These are phyloP conservation scores for Magnaporthales sp. DNA, from an alignment of 2,329 filamentous ascomycete genomes.

Conservation along the genomic window DNA sequence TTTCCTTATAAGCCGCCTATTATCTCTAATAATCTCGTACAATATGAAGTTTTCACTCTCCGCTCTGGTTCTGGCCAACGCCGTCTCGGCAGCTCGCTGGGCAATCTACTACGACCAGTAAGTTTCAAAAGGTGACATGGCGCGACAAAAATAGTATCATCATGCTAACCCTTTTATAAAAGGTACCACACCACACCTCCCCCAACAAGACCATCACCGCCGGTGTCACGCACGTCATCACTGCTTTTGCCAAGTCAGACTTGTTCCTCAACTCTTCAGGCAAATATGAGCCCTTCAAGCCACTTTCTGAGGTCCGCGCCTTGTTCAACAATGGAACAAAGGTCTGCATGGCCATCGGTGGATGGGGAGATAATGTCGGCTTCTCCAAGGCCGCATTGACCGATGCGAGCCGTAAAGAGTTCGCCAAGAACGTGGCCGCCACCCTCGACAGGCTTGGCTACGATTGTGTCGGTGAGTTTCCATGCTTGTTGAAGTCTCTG, in stretches of 20 bases:
- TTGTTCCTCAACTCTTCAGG: constrained; percentile 36
- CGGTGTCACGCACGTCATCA: constrained; percentile 43
- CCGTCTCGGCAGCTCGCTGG: constrained; percentile 4
- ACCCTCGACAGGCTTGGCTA: constrained; percentile 46
- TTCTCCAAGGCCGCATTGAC: constrained; percentile 42
- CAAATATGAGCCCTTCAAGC: constrained; percentile 43
- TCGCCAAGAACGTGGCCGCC: constrained; percentile 47
- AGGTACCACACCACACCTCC: constrained; percentile 7
- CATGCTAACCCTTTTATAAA: not conserved
- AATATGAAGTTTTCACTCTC: constrained; percentile 1
- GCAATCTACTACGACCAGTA: constrained; percentile 10
- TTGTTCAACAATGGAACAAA: constrained; percentile 45
- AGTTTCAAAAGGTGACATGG: constrained; percentile 4
- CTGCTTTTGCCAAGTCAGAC: constrained; percentile 40
- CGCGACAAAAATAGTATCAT: constrained; percentile 4
- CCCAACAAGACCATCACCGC: constrained; percentile 9
- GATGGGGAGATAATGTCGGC: constrained; percentile 53
- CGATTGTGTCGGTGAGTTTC: constrained; percentile 46
- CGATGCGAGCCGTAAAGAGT: constrained; percentile 35
- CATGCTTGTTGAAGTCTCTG: not conserved
- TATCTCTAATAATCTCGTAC: not conserved
- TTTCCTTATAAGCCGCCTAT: not conserved
- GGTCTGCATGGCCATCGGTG: constrained; percentile 56
- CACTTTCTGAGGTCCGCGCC: constrained; percentile 38
- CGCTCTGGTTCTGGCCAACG: not conserved